Evolutionary conservation across 768 basidiomycete species (phyloP).

Genomic region (Leccinum truebloodii): DNA sequence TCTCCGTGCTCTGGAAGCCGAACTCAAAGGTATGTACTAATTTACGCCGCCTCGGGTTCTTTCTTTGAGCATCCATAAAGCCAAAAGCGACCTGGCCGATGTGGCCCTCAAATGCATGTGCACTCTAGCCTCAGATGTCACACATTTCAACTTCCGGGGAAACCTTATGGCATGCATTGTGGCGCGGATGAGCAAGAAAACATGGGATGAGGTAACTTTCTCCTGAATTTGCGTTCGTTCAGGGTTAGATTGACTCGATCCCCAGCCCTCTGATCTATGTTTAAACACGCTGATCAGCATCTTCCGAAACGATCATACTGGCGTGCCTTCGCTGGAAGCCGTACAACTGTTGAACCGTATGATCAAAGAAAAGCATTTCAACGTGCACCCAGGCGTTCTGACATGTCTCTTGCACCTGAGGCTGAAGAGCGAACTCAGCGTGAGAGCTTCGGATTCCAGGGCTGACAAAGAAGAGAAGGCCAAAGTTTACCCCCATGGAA

Average conservation of each 20-base stretch:
- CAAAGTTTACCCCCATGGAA: slow-evolving; percentile 42
- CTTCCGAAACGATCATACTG: slow-evolving; percentile 81
- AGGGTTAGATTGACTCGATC: slow-evolving; percentile 11
- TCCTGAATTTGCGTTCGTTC: slow-evolving; percentile 8
- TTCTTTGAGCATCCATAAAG: slow-evolving; percentile 39
- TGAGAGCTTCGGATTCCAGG: slow-evolving; percentile 73
- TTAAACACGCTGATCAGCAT: slow-evolving; percentile 78
- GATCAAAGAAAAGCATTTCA: slow-evolving; percentile 91
- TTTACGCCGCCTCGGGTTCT: slow-evolving; percentile 21
- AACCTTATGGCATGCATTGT: slow-evolving; percentile 92
- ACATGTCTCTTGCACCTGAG: slow-evolving; percentile 83
- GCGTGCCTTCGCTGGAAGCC: slow-evolving; percentile 79
- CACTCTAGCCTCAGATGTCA: slow-evolving; percentile 74
- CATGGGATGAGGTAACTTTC: slow-evolving; percentile 81
- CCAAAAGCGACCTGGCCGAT: slow-evolving; percentile 63
- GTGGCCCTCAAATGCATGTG: slow-evolving; percentile 85
- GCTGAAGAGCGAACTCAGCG: slow-evolving; percentile 80
- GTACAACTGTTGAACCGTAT: slow-evolving; percentile 92
- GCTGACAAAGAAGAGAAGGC: slow-evolving; percentile 53
- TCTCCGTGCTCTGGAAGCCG: slow-evolving; percentile 79
- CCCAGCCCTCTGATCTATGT: slow-evolving; percentile 83
- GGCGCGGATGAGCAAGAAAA: slow-evolving; percentile 75
- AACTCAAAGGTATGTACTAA: slow-evolving; percentile 66
- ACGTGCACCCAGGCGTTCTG: slow-evolving; percentile 86
- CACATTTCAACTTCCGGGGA: slow-evolving; percentile 95